Conservation (phyloP, 805 yeast genomes). For the Lachancea sp. region DNA sequence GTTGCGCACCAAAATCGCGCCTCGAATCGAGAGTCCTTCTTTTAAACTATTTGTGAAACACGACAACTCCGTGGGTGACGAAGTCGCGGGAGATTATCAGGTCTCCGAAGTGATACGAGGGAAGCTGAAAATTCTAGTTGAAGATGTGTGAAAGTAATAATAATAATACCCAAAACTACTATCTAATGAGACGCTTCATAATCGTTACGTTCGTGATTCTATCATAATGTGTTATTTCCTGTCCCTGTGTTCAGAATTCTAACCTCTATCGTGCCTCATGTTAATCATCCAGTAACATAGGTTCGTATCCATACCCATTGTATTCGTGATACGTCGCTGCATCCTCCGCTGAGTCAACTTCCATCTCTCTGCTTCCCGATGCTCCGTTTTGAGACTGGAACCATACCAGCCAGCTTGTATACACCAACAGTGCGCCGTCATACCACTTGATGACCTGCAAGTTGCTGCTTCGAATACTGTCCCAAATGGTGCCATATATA, state of each 20-base stretch:
- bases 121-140: constrained; percentile 30
- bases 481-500: constrained; percentile 22
- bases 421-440: constrained; percentile 17
- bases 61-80: constrained; percentile 30
- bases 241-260: too few relatives aligned
- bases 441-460: constrained; percentile 29
- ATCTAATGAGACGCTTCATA: too few relatives aligned
- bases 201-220: too few relatives aligned
- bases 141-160: constrained; percentile 8
- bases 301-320: constrained; percentile 4
- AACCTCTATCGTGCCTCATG: background rate
- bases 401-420: constrained; percentile 31
- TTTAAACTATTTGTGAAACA: constrained; percentile 34
- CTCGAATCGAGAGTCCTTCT: constrained; percentile 39
- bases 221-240: too few relatives aligned
- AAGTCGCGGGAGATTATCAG: constrained; percentile 31
- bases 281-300: constrained; percentile 8
- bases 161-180: background rate
- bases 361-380: constrained; percentile 16
- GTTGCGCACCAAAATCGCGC: constrained; percentile 44
- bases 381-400: background rate
- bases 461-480: constrained; percentile 21
- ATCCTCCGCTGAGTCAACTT: background rate
- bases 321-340: constrained; percentile 4
- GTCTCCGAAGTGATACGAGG: constrained; percentile 31